Base-by-base conservation (phyloP, 768 basidiomycete genomes). In the Floccularia luteovirens region DNA sequence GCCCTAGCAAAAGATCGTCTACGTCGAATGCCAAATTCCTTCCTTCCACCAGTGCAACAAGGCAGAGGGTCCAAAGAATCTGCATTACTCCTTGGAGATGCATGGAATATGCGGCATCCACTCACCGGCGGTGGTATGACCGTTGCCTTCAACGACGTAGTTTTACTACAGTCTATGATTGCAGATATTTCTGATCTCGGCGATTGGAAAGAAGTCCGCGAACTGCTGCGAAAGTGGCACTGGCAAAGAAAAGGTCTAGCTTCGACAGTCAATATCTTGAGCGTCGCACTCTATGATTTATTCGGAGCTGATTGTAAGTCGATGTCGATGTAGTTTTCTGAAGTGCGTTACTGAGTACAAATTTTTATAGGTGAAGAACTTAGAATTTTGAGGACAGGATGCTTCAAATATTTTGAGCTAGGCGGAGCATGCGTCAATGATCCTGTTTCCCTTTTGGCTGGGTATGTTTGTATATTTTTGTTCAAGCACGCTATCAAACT, bases 41-140 rank as follows among this genome's bases (percentile, higher is more conserved):
- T 88, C 69, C 72, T 99, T 1, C 89, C 96, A 0, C 64, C 92
- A 0, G 67, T 82, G 2, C 66, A 79, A 43, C 93, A 94, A 54
- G 68, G 67, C n/a, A 47, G 57, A 0, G 64, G 68, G 7, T 61
- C 62, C 13, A 83, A 77, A 46, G 72, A 79, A 36, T 89, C 90
- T 19, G 79, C 78, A 7, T 64, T 99, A 43, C 77, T 98, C 45
- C 68, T 96, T 24, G 96, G 96, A 1, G 96, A 98, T 56, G 81
- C 94, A 2, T 94, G 90, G 85, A 99, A 98, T 57, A 98, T 98
- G 93, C 87, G 96, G 0, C 96, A 99, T 59, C 96, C 96, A 1
- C 72, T 99, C 16, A 99, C 96, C 0, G 96, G 96, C 4, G 91
- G 92, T 8, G 96, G 96, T 4, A 99, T 99, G 96, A 93, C 92